Evolutionary conservation across 192 early-diverging fungal species (phyloP).

Genomic region (Coemansia sp.): DNA sequence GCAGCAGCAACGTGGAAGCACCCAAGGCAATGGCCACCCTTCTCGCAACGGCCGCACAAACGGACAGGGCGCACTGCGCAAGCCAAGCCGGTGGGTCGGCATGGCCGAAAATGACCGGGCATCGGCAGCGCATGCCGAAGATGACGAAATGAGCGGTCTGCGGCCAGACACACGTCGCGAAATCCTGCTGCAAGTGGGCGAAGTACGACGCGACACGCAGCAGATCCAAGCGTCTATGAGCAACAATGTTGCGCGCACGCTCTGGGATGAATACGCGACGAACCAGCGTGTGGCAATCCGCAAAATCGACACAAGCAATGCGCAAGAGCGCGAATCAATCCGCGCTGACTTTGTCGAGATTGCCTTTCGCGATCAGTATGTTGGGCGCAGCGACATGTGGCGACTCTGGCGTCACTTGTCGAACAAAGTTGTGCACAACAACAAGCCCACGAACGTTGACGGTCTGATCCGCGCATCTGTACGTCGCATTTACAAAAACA

Average conservation of each 20-base stretch:
- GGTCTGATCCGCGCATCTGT: slow-evolving; percentile 76
- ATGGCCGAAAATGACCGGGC: slow-evolving; percentile 4
- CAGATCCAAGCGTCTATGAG: slow-evolving; percentile 38
- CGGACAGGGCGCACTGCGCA: slow-evolving; percentile 2
- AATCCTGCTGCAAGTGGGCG: slow-evolving; percentile 44
- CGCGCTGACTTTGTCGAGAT: slow-evolving; percentile 83
- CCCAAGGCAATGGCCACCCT: background rate
- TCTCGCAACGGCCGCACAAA: background rate
- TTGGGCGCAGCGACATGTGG: slow-evolving; percentile 95
- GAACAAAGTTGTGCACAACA: slow-evolving; percentile 70
- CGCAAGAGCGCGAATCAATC: slow-evolving; percentile 53
- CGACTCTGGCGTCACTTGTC: slow-evolving; percentile 69
- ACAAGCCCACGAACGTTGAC: slow-evolving; percentile 70
- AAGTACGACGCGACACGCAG: slow-evolving; percentile 42
- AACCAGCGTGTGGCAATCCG: slow-evolving; percentile 43
- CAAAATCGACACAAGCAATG: slow-evolving; percentile 61
- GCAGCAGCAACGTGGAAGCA: background rate
- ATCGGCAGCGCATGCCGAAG: background rate
- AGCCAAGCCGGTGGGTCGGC: slow-evolving; percentile 8
- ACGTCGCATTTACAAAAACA: slow-evolving; percentile 74
- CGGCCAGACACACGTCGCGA: slow-evolving; percentile 31
- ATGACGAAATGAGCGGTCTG: slow-evolving; percentile 3
- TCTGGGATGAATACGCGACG: slow-evolving; percentile 42
- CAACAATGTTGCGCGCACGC: slow-evolving; percentile 28
- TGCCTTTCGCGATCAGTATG: slow-evolving; percentile 85